Evolutionary conservation across 768 basidiomycete genomes (phyloP), one percentile per base, ranked within the genome.

Genomic region (Tricholoma terreum): DNA sequence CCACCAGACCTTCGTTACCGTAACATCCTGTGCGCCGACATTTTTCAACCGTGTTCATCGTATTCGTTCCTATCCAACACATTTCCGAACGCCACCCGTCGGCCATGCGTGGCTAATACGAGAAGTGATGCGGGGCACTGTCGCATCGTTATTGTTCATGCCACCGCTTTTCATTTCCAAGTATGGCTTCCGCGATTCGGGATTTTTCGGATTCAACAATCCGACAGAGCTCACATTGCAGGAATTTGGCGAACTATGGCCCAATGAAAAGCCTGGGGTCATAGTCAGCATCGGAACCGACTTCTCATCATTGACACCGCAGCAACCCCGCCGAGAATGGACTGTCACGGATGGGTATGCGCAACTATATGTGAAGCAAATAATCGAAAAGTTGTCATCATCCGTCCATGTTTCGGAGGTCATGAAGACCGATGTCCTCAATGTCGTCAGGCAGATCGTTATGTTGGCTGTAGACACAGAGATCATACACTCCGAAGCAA

Each of bases 191-290:
- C 61, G 59, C 3, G 69, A 69, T 46, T 54, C 67, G 0, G 66
- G 63, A 1, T 65, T 65, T 49, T 63, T 63, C 22, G 69, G 67
- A 0, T 69, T 65, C 53, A 67, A 65, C 42, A 67, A 64, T 40
- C 67, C 68, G 1, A 52, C 61, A 14, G 56, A 56, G 8, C 50
- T 67, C 6, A 55, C 63, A 4, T 22, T 31, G 7, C 48, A 49
- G 14, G 69, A 69, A 56, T 36, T 24, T 6, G 35, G 57, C 24
- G 31, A 49, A 3, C 22, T 66, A 14, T 68, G 66, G 66, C 62
- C 63, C 5, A 58, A 51, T 15, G 61, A 56, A 31, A 55, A 59
- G 12, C 36, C 56, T 12, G 57, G 57, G 9, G 24, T 56, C 7
- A 31, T 68, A 14, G 38, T 64, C 35, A 63, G 59, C 43, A 31